Conservation (phyloP, 2,329 filamentous ascomycete genomes). For the Fusarium caatingaense region DNA sequence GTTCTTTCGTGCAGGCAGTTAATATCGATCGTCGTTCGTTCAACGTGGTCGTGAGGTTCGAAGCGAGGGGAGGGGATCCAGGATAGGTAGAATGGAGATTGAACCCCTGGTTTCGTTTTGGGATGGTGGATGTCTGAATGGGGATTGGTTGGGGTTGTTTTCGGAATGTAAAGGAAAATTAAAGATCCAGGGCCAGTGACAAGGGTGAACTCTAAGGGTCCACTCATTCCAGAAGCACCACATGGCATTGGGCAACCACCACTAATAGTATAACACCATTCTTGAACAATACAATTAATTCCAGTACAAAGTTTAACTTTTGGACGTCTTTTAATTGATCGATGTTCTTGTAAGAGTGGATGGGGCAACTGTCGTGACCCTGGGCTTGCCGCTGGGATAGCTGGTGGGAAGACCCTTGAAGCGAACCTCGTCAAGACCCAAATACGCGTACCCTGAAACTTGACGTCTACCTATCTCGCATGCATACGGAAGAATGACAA, state of each 20-base stretch:
- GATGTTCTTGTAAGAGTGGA: not conserved
- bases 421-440: not conserved
- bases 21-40: slow-evolving; percentile 1
- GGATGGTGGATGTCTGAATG: slow-evolving; percentile 11
- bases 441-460: not conserved
- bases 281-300: not conserved
- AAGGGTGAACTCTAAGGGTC: slow-evolving; percentile 18
- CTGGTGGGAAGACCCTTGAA: not conserved
- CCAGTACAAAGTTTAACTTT: not conserved
- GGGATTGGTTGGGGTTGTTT: slow-evolving; percentile 18
- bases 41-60: not conserved
- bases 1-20: not conserved
- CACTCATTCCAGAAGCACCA: slow-evolving; percentile 3
- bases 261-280: not conserved
- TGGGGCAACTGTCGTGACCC: not conserved
- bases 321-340: not conserved
- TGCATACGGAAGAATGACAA: not conserved
- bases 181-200: slow-evolving; percentile 32
- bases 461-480: not conserved
- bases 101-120: slow-evolving; percentile 32
- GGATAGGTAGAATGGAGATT: slow-evolving; percentile 2
- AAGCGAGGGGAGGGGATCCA: slow-evolving; percentile 1
- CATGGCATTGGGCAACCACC: not conserved
- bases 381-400: not conserved
- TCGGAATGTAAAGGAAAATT: slow-evolving; percentile 30